Evolutionary conservation across 164 flowering plant genomes (phyloP).

Genomic region (Santalum album): DNA sequence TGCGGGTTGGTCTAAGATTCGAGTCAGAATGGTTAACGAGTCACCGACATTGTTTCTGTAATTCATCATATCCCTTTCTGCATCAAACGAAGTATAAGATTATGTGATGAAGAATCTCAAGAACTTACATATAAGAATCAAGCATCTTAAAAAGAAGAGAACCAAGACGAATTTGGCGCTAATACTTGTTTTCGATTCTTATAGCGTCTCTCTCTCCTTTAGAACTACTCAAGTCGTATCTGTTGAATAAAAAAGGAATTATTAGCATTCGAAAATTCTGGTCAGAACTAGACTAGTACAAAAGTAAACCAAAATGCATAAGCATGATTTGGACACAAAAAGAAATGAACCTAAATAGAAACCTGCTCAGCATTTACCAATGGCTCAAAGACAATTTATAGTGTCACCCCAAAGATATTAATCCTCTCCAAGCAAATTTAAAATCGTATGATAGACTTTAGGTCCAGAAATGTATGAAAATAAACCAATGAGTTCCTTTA

Average conservation of each 20-base stretch:
- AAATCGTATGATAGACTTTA: no score
- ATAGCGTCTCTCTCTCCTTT: not conserved
- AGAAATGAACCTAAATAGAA: not conserved
- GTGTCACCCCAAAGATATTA: no score
- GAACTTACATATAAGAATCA: not conserved
- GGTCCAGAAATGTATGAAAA: no score
- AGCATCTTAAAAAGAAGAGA: not conserved
- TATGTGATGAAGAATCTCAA: no score
- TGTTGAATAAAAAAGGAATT: not conserved
- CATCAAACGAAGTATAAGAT: not conserved
- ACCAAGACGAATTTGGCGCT: not conserved
- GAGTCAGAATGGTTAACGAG: conserved; percentile 21
- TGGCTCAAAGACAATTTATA: no score
- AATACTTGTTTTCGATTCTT: not conserved
- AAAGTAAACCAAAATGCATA: not conserved
- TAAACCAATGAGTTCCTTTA: no score
- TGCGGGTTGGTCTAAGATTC: conserved; percentile 15
- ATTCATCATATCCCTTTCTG: conserved; percentile 64
- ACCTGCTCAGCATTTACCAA: not conserved
- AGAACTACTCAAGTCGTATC: not conserved
- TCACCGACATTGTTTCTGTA: conserved; percentile 42
- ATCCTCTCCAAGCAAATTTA: no score
- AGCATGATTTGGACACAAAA: not conserved
- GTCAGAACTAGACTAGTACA: not conserved
- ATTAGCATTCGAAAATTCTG: not conserved